A percentile compares a stretch with the other conserved stretches of the same genome.
Conservation (phyloP, 108 stramenopile genomes). For the Skeletonema tropicum region DNA sequence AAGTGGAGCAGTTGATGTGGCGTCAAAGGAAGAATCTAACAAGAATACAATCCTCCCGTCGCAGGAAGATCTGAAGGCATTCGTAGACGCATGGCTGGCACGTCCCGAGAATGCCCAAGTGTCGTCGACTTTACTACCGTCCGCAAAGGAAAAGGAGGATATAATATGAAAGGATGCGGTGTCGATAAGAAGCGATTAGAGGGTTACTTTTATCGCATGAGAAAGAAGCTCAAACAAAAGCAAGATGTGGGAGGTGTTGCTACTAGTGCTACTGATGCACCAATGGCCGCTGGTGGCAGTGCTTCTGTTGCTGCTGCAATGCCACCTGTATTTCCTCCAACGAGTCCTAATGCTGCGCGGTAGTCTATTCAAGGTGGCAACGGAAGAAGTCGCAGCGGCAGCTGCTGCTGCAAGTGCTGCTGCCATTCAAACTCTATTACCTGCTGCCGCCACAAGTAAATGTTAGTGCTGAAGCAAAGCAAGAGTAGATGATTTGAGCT, state of each 20-base stretch:
- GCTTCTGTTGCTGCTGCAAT: background rate
- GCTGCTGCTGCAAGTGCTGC: background rate
- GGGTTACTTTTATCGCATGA: conserved; percentile 18
- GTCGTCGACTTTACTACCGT: background rate
- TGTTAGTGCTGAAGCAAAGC: too few relatives aligned
- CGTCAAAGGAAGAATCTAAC: background rate
- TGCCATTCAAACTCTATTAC: background rate
- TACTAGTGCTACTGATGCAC: background rate
- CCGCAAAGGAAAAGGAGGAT: conserved; percentile 4
- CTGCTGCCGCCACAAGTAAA: too few relatives aligned
- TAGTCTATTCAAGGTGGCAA: background rate
- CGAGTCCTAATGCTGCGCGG: background rate
- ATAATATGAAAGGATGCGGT: conserved; percentile 13
- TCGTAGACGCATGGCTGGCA: background rate
- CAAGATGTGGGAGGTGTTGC: background rate
- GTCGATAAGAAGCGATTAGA: conserved; percentile 26
- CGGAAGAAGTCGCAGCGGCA: background rate
- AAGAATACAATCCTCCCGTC: background rate
- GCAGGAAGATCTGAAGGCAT: background rate
- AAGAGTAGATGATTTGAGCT: too few relatives aligned
- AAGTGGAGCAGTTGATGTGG: background rate
- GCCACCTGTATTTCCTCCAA: too few relatives aligned
- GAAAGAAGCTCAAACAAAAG: conserved; percentile 22
- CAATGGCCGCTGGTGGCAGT: background rate
- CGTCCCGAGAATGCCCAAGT: background rate